These are phyloP conservation scores for Leucocoprinus birnbaumii DNA, from an alignment of 768 basidiomycete genomes.

Conservation along the genomic window DNA sequence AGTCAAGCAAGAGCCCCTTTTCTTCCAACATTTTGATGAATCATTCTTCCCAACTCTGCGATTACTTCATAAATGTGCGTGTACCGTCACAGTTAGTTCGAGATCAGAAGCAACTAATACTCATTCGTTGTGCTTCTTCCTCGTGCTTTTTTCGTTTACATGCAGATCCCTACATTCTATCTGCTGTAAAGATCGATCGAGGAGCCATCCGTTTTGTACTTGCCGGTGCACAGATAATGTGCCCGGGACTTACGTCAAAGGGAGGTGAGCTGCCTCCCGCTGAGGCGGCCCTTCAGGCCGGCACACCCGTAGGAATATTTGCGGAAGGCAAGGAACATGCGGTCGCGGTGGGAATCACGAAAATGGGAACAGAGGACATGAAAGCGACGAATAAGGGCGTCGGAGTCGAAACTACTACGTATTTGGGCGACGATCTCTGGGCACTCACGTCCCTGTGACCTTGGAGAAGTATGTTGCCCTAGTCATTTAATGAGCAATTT, in stretches of 20 bases:
- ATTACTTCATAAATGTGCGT: slow-evolving; percentile 88
- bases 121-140: slow-evolving; percentile 10
- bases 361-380: slow-evolving; percentile 87
- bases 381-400: slow-evolving; percentile 85
- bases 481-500: not conserved
- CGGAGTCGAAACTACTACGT: slow-evolving; percentile 83
- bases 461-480: not conserved
- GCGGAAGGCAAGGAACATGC: slow-evolving; percentile 97
- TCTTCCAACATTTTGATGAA: slow-evolving; percentile 97
- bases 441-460: slow-evolving; percentile 55
- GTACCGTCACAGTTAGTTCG: not conserved
- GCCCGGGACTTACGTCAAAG: slow-evolving; percentile 90
- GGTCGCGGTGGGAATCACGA: slow-evolving; percentile 81
- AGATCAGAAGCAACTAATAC: not conserved
- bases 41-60: slow-evolving; percentile 88
- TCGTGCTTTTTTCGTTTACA: slow-evolving; percentile 7
- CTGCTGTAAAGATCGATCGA: slow-evolving; percentile 87
- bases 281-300: slow-evolving; percentile 62
- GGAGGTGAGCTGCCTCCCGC: slow-evolving; percentile 85
- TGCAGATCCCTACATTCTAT: slow-evolving; percentile 87
- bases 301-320: slow-evolving; percentile 82
- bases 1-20: slow-evolving; percentile 80
- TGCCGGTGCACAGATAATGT: slow-evolving; percentile 95
- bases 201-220: slow-evolving; percentile 98
- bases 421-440: slow-evolving; percentile 91